Percentiles rank a stretch among this genome's conserved stretches.
Evolutionary conservation across 106 monocot species (phyloP).

Genomic region (Phalaenopsis aphrodite): DNA sequence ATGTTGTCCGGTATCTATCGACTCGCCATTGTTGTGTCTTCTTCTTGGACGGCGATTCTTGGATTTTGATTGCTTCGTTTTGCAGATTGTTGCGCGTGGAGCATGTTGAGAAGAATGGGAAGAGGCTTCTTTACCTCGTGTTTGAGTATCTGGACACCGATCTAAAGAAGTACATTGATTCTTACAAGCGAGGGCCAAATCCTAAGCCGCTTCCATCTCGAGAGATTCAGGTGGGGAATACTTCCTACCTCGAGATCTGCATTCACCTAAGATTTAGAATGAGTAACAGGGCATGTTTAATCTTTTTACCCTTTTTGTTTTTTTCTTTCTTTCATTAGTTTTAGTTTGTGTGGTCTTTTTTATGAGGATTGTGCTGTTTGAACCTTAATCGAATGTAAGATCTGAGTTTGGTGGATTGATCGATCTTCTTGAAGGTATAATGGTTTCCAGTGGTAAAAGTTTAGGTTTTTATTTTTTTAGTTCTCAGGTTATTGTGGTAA

Average conservation of each 20-base stretch:
- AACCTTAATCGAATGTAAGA: too few species aligned
- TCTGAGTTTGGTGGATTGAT: too few species aligned
- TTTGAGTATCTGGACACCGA: conserved; percentile 98
- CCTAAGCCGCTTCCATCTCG: conserved; percentile 52
- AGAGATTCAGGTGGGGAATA: conserved; percentile 43
- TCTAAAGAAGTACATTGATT: conserved; percentile 87
- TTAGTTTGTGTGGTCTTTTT: not conserved
- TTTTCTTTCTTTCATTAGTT: not conserved
- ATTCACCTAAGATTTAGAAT: not conserved
- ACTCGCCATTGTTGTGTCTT: too few species aligned
- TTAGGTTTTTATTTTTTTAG: too few species aligned
- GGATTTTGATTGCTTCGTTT: not conserved
- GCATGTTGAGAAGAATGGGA: conserved; percentile 84
- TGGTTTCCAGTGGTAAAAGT: too few species aligned
- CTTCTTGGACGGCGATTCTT: not conserved
- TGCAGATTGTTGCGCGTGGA: conserved; percentile 74
- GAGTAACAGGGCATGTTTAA: not conserved
- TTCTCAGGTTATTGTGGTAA: too few species aligned
- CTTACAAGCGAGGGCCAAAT: conserved; percentile 53
- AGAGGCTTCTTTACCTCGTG: conserved; percentile 80
- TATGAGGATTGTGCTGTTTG: not conserved
- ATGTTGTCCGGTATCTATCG: conserved; percentile 62
- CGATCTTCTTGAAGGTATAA: too few species aligned
- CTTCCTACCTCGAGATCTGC: not conserved
- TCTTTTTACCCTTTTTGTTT: not conserved